Conservation (phyloP, 768 basidiomycete species). For the Psilocybe subaeruginosa region DNA sequence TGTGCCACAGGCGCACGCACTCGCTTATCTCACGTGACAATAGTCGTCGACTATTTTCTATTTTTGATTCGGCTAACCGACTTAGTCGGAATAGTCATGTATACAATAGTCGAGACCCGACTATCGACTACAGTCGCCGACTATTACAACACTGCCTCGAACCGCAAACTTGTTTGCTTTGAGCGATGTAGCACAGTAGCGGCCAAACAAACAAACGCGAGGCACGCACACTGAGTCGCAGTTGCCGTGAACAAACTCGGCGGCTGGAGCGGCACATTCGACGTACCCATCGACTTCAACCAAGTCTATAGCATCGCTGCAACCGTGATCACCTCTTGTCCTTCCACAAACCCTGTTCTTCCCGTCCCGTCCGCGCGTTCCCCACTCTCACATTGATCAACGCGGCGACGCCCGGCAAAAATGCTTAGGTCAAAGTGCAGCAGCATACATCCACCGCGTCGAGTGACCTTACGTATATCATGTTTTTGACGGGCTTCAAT, state of each 20-base stretch:
- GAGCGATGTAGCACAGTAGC: conserved; percentile 39
- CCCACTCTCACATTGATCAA: conserved; percentile 42
- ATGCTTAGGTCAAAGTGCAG: conserved; percentile 9
- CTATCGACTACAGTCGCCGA: no score
- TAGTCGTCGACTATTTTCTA: no score
- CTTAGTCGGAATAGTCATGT: no score
- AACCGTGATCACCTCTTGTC: conserved; percentile 56
- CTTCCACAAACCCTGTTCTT: conserved; percentile 46
- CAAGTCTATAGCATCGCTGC: conserved; percentile 40
- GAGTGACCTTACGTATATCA: conserved; percentile 30
- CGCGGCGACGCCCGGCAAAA: conserved; percentile 29
- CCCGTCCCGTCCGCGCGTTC: conserved; percentile 55
- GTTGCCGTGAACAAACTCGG: conserved; percentile 43
- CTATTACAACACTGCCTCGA: no score
- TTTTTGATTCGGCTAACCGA: no score
- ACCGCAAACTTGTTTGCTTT: no score
- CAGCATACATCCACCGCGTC: neutral
- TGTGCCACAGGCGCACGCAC: no score
- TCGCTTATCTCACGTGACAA: no score
- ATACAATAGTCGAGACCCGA: no score
- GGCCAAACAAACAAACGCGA: conserved; percentile 58
- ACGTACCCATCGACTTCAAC: conserved; percentile 29
- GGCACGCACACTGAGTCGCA: conserved; percentile 60
- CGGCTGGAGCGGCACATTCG: conserved; percentile 56
- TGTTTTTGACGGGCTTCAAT: conserved; percentile 48